These are phyloP conservation scores for Aspergillus leporis DNA, from an alignment of 495 filamentous ascomycete species.

Conservation along the genomic window DNA sequence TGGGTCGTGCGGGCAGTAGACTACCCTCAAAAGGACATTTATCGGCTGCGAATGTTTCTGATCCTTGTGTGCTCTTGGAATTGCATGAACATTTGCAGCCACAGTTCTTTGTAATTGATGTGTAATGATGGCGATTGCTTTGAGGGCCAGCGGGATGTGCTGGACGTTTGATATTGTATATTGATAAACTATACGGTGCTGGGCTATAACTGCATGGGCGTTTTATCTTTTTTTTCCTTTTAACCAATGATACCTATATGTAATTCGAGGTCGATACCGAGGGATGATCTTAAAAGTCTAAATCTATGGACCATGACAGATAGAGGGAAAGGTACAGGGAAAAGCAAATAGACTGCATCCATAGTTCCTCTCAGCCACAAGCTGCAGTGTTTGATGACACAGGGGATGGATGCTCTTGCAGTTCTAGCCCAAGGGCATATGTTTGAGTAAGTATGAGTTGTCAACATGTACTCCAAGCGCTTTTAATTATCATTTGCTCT, in stretches of 20 bases:
- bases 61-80: neutral
- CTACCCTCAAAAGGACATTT: neutral
- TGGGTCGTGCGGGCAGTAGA: neutral
- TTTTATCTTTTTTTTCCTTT: neutral
- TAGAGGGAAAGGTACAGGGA: neutral
- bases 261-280: neutral
- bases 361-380: no score
- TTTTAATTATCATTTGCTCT: no score
- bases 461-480: no score
- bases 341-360: neutral
- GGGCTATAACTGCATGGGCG: neutral
- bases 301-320: neutral
- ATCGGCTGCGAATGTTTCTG: neutral
- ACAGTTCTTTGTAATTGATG: neutral
- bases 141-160: neutral
- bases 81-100: neutral
- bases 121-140: constrained; percentile 3
- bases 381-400: no score
- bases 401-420: neutral
- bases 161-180: neutral
- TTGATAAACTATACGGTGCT: neutral
- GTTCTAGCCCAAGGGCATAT: neutral
- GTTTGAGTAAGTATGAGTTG: neutral
- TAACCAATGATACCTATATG: neutral
- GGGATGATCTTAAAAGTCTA: neutral